phyloP scores from a whole-genome alignment of 1,284 basidiomycete species.

The Ustilago sp. region DNA sequence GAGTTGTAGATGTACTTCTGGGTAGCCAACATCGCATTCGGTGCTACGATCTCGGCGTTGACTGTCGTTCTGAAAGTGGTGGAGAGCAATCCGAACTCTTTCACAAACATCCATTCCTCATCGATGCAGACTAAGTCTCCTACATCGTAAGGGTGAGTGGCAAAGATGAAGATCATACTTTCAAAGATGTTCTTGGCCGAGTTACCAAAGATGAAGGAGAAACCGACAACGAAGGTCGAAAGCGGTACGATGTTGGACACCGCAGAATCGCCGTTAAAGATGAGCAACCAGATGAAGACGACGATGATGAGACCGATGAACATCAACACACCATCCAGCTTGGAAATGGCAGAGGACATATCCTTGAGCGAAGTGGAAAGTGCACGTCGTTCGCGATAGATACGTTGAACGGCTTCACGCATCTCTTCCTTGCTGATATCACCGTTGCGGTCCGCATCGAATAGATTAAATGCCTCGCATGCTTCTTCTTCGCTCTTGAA shows the following conservation, averaged over 20 bases:
- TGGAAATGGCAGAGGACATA: constrained; percentile 62
- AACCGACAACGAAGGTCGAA: constrained; percentile 77
- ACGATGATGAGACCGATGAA: constrained; percentile 75
- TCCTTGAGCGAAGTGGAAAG: constrained; percentile 76
- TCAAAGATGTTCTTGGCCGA: constrained; percentile 85
- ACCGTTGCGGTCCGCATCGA: constrained; percentile 85
- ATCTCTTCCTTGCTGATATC: constrained; percentile 84
- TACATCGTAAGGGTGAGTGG: constrained; percentile 70
- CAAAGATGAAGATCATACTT: constrained; percentile 78
- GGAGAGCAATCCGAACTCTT: constrained; percentile 79
- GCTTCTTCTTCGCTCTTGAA: constrained; percentile 80
- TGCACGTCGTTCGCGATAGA: constrained; percentile 82
- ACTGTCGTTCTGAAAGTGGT: constrained; percentile 83
- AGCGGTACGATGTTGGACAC: constrained; percentile 83
- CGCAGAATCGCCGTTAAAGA: constrained; percentile 80
- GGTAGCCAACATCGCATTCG: constrained; percentile 80
- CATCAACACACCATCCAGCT: constrained; percentile 72
- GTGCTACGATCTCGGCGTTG: constrained; percentile 81
- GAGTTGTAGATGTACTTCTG: constrained; percentile 79
- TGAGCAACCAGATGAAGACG: constrained; percentile 80
- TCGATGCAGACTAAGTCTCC: constrained; percentile 69
- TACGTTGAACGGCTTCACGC: constrained; percentile 84
- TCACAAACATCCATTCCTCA: constrained; percentile 68
- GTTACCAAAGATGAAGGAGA: constrained; percentile 76
- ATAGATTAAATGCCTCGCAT: constrained; percentile 79